Evolutionary conservation across 495 filamentous ascomycete species (phyloP), one percentile per base, ranked within the genome.

Genomic region (Astrocystis sublimbata): DNA sequence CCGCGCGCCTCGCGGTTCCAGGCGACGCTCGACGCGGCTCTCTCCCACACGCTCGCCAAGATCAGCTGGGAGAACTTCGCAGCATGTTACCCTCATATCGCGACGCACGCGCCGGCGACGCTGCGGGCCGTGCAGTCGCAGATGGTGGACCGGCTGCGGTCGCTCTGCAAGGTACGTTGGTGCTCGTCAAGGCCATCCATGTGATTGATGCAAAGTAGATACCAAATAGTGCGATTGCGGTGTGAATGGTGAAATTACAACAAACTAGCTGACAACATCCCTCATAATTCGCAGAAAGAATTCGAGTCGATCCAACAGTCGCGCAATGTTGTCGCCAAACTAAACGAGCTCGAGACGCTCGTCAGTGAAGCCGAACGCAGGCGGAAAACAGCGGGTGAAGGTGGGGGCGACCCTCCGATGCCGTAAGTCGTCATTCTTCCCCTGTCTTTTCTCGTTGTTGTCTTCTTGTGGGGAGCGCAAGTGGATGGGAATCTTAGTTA

Each of bases 71-170:
- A 81, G 47, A 92, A 92, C 69, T 97, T 98, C 70, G 82, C 88
- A 0, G 79, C 87, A 21, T 98, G 94, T 73, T 98, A 96, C 73
- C 94, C 94, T 0, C 93, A 91, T 3, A 83, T 92, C 7, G 89
- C 92, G 21, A 75, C 77, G 62, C 75, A 88, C 65, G 88, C 88
- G 30, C 88, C 90, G 1, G 87, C 82, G 4, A 83, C 84, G 21
- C 66, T 96, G 62, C 80, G 83, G 69, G 80, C 78, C 21, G 84
- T 92, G 50, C 91, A 90, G 83, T 73, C 79, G 65, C 85, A 88
- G 74, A 82, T 93, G 77, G 85, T 89, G 40, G 83, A 82, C 51
- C 79, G 86, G 67, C 72, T 92, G 54, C 85, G 86, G 59, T 79
- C 80, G 59, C 78, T 87, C 53, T 88, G 81, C 61, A 65, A 76